These are phyloP conservation scores for Psilocybe cubensis DNA, from an alignment of 768 basidiomycete species.

Conservation along the genomic window DNA sequence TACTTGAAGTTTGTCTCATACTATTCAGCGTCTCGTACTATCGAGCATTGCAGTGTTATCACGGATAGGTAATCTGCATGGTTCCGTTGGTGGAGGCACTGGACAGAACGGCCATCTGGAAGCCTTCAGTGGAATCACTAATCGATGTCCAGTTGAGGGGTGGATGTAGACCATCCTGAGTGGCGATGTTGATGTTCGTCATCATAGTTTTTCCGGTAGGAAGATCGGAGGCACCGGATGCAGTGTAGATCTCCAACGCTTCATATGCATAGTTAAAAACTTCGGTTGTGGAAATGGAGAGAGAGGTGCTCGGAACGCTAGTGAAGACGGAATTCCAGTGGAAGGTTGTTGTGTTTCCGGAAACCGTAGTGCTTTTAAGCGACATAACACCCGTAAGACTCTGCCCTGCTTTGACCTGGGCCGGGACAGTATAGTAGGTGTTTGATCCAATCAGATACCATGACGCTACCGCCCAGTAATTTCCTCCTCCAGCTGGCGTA, in stretches of 20 bases:
- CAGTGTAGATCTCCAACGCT: constrained; percentile 15
- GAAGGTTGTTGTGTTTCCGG: constrained; percentile 9
- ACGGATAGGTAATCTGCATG: constrained; percentile 15
- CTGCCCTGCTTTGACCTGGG: constrained; percentile 14
- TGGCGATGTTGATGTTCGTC: constrained; percentile 11
- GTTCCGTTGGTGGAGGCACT: constrained; percentile 8
- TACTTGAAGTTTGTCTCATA: no score
- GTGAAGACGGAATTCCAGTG: constrained; percentile 12
- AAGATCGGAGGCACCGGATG: constrained; percentile 9
- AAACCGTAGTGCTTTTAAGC: constrained; percentile 8
- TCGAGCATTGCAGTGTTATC: neutral
- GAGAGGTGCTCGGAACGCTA: constrained; percentile 8
- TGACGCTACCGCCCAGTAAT: constrained; percentile 24
- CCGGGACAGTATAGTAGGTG: constrained; percentile 14
- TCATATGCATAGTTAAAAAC: constrained; percentile 18
- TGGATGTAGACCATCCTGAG: constrained; percentile 10
- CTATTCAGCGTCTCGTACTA: no score
- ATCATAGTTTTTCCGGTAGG: constrained; percentile 14
- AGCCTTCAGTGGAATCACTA: constrained; percentile 14
- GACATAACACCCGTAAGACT: constrained; percentile 14
- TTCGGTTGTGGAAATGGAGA: constrained; percentile 12
- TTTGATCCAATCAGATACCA: constrained; percentile 22
- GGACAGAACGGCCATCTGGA: constrained; percentile 12
- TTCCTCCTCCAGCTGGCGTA: constrained; percentile 24
- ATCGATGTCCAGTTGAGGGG: constrained; percentile 17